Evolutionary conservation across 176 grass and related monocot genomes (phyloP).

Genomic region (Eremochloa ophiuroides): DNA sequence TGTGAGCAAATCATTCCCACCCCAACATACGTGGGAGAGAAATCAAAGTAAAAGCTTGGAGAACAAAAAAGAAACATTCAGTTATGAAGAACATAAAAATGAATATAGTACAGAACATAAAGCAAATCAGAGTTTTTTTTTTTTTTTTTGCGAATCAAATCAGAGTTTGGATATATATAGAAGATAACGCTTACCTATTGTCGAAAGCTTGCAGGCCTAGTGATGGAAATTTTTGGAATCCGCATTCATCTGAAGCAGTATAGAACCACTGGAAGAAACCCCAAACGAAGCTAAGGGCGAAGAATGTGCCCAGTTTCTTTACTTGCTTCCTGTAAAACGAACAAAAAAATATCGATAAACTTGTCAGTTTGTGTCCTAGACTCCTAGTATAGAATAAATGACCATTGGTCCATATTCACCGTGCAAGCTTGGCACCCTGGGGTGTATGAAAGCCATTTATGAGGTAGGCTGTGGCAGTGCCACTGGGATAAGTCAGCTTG

Average conservation of each 20-base stretch:
- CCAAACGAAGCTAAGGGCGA: slow-evolving; percentile 49
- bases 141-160: too few relatives aligned
- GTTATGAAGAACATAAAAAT: not conserved
- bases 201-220: slow-evolving; percentile 45
- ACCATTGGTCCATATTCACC: too few relatives aligned
- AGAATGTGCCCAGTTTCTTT: slow-evolving; percentile 38
- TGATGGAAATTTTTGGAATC: slow-evolving; percentile 43
- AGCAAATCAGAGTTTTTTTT: not conserved
- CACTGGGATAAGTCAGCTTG: slow-evolving; percentile 63
- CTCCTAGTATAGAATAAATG: too few relatives aligned
- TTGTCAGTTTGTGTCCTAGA: not conserved
- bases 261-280: slow-evolving; percentile 74
- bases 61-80: not conserved
- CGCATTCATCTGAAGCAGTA: slow-evolving; percentile 38
- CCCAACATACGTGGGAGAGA: slow-evolving; percentile 52
- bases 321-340: slow-evolving; percentile 46
- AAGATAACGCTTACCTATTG: slow-evolving; percentile 17
- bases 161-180: not conserved
- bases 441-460: slow-evolving; percentile 64
- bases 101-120: not conserved
- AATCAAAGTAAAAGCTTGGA: slow-evolving; percentile 43
- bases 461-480: slow-evolving; percentile 55
- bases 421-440: slow-evolving; percentile 45
- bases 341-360: not conserved
- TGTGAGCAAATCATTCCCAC: slow-evolving; percentile 51